phyloP scores from a whole-genome alignment of 768 basidiomycete species.

The Collybia sp. region DNA sequence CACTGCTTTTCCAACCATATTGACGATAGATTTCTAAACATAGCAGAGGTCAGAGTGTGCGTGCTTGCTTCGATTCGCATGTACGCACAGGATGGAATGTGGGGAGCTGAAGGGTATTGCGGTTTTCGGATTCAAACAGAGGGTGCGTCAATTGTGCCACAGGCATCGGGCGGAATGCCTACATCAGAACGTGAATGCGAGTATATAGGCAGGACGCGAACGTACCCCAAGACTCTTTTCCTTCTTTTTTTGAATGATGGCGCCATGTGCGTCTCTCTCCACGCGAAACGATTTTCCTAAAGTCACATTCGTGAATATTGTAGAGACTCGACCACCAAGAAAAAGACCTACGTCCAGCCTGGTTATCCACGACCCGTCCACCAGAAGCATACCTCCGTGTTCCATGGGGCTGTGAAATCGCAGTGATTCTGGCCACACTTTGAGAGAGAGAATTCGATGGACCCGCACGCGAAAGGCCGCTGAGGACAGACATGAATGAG shows the following conservation, averaged over 20 bases:
- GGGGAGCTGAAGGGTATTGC: slow-evolving; percentile 32
- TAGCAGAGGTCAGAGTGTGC: neutral
- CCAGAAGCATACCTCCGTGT: no score
- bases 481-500: no score
- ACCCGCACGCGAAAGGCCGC: no score
- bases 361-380: no score
- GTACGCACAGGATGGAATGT: slow-evolving; percentile 37
- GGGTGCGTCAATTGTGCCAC: slow-evolving; percentile 30
- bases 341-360: no score
- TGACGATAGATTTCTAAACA: slow-evolving; percentile 14
- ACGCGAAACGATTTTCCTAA: neutral
- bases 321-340: no score
- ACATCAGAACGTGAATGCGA: neutral
- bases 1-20: slow-evolving; percentile 39
- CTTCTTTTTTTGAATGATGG: neutral
- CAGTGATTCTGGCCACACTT: no score
- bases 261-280: neutral
- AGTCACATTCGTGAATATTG: no score
- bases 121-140: slow-evolving; percentile 32
- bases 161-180: slow-evolving; percentile 43
- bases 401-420: no score
- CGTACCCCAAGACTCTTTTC: neutral
- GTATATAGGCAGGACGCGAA: neutral
- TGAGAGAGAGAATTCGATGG: no score
- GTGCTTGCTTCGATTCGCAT: no score